A percentile compares a stretch with the other conserved stretches of the same genome.
These are phyloP conservation scores for Didymella arachidicola DNA, from an alignment of 2,329 filamentous ascomycete genomes.

Conservation along the genomic window DNA sequence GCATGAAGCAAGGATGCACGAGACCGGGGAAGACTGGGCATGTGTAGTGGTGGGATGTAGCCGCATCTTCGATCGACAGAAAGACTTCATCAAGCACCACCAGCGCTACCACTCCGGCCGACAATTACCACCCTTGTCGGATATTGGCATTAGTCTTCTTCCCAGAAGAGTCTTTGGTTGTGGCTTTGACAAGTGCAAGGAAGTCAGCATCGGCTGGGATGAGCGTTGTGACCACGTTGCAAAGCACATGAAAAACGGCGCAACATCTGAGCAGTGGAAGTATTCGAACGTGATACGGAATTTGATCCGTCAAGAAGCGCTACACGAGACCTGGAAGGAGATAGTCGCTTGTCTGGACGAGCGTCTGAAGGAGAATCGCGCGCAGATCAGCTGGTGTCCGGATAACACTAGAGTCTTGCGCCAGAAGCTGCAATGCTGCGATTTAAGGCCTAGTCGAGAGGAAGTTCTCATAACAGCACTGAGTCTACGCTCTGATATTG, in stretches of 20 bases:
- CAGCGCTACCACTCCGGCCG: slow-evolving; percentile 49
- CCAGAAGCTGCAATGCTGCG: slow-evolving; percentile 51
- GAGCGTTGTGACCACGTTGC: slow-evolving; percentile 51
- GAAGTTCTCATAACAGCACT: slow-evolving; percentile 49
- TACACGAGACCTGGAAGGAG: slow-evolving; percentile 50
- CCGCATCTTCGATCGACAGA: slow-evolving; percentile 48
- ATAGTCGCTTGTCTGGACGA: slow-evolving; percentile 45
- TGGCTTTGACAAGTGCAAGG: slow-evolving; percentile 51
- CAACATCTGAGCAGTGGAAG: slow-evolving; percentile 47
- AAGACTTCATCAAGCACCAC: slow-evolving; percentile 50
- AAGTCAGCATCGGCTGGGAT: slow-evolving; percentile 51
- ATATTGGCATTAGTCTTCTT: slow-evolving; percentile 45
- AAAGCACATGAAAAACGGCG: slow-evolving; percentile 51
- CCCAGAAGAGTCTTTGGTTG: slow-evolving; percentile 49
- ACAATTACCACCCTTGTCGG: slow-evolving; percentile 46
- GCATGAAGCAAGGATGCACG: slow-evolving; percentile 51
- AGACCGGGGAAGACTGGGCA: slow-evolving; percentile 51
- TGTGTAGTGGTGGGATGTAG: slow-evolving; percentile 47
- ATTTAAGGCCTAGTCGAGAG: slow-evolving; percentile 47
- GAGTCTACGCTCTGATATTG: slow-evolving; percentile 47
- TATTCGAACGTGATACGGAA: slow-evolving; percentile 51
- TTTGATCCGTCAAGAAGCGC: slow-evolving; percentile 47
- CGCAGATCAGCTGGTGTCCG: slow-evolving; percentile 50
- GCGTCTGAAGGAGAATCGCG: slow-evolving; percentile 44
- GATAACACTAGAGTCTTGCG: slow-evolving; percentile 47